Evolutionary conservation across 169 alveolate genomes (phyloP), one percentile per base, ranked within the genome.

Genomic region (Theileria equi): DNA sequence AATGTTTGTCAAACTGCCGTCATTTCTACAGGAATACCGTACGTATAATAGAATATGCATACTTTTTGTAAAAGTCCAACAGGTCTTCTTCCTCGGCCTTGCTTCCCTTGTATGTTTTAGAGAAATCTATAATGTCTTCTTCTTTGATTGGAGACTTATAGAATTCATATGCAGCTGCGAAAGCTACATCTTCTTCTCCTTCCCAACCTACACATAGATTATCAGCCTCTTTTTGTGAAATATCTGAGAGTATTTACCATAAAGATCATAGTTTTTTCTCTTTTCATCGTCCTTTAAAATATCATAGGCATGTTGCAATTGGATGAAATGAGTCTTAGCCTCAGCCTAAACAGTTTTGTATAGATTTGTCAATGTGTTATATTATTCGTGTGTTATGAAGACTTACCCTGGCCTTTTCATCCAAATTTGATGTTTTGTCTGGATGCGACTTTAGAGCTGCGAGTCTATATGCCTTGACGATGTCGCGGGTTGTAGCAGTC

Each of bases 381-480:
- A 5, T 21, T 13, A 11, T 38, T 6, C 13, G 57, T 36, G 6
- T 31, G 13, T 19, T 23, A 32, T 28, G 2, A 52, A 36, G 4
- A 6, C 62, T 23, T 49, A 48, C 82, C 52, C 60, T 36, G 35
- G 67, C 66, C 8, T 58, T 52, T 40, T 59, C 58, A 61, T 60
- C 48, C 48, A 74, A 43, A 25, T 55, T 36, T 21, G 80, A 31
- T 6, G 80, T 76, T 80, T 95, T 95, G 71, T 94, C 98, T 10
- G 98, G 98, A 64, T 95, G 98, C 41, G 88, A 87, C 50, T 72
- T 93, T 28, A 90, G 62, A 0, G 96, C 98, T 1, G 90, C 83
- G 52, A 91, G 90, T 32, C 97, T 77, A 79, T 82, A 95, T 13
- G 97, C 95, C 84, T 91, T 93, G 38, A 93, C 93, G 45, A 95